Percentiles rank a stretch among this genome's conserved stretches.
Evolutionary conservation across 495 filamentous ascomycete genomes (phyloP).

Genomic region (Glutinoglossum americanum): DNA sequence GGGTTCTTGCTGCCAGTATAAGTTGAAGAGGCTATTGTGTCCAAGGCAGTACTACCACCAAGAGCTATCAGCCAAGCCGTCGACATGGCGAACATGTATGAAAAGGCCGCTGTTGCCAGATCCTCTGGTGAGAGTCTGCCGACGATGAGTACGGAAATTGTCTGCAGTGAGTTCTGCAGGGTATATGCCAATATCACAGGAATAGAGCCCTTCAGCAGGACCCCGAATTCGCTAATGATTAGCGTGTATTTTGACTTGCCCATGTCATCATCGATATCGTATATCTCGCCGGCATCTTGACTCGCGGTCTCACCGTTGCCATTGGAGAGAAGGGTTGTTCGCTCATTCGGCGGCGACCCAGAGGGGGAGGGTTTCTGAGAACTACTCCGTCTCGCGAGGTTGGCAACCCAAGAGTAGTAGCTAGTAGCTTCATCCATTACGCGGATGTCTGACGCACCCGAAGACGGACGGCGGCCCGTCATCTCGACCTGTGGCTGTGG

Average conservation of each 20-base stretch:
- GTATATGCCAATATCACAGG: conserved; percentile 81
- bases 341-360: neutral
- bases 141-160: conserved; percentile 62
- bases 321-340: conserved; percentile 2
- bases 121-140: conserved; percentile 64
- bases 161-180: conserved; percentile 77
- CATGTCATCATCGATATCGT: neutral
- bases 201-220: conserved; percentile 43
- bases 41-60: conserved; percentile 79
- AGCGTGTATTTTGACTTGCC: conserved; percentile 4
- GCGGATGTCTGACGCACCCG: neutral
- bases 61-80: conserved; percentile 80
- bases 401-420: conserved; percentile 1
- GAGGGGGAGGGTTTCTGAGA: neutral
- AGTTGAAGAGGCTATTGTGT: conserved; percentile 69
- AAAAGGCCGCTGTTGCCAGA: conserved; percentile 67
- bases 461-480: neutral
- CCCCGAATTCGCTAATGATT: conserved; percentile 40
- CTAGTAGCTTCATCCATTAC: neutral
- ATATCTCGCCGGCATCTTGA: neutral
- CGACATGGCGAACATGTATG: conserved; percentile 86
- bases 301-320: neutral
- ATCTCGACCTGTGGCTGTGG: neutral
- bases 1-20: conserved; percentile 71
- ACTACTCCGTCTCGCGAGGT: neutral